Conservation (phyloP, 768 basidiomycete genomes). For the Lentinula detonsa region DNA sequence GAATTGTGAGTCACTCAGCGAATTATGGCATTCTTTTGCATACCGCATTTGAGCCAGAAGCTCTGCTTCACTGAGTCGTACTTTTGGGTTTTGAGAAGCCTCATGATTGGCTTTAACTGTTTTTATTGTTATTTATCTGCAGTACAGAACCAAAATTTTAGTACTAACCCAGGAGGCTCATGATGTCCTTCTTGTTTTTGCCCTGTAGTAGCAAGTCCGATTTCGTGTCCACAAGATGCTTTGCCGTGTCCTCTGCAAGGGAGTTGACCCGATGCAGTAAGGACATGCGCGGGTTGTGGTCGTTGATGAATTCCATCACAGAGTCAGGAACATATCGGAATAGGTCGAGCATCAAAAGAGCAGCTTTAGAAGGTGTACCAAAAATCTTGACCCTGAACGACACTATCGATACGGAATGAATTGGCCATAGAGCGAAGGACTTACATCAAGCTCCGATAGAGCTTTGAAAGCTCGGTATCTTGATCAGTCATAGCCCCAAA, state of each 20-base stretch:
- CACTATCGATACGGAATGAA: not conserved
- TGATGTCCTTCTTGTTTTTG: constrained; percentile 18
- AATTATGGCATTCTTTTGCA: not conserved
- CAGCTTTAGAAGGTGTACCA: constrained; percentile 6
- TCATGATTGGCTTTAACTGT: constrained; percentile 13
- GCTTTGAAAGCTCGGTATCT: constrained; percentile 29
- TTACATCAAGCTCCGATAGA: constrained; percentile 30
- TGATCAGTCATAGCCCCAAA: constrained; percentile 34
- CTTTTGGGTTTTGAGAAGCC: constrained; percentile 8
- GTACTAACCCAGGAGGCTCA: constrained; percentile 27
- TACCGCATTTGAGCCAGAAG: constrained; percentile 21
- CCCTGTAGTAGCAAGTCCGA: constrained; percentile 6
- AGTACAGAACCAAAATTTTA: not conserved
- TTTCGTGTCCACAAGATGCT: not conserved
- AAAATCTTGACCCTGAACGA: constrained; percentile 16
- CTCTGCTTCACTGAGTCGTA: constrained; percentile 16
- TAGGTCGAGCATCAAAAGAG: not conserved
- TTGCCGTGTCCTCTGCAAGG: constrained; percentile 4
- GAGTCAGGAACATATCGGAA: constrained; percentile 11
- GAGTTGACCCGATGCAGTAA: not conserved
- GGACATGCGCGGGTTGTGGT: not conserved
- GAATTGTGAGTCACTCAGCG: no score
- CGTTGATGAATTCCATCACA: constrained; percentile 15
- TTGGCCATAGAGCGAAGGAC: constrained; percentile 6
- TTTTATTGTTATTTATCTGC: not conserved